phyloP scores from a whole-genome alignment of 2,329 filamentous ascomycete genomes.

The Aspergillus bombycis region DNA sequence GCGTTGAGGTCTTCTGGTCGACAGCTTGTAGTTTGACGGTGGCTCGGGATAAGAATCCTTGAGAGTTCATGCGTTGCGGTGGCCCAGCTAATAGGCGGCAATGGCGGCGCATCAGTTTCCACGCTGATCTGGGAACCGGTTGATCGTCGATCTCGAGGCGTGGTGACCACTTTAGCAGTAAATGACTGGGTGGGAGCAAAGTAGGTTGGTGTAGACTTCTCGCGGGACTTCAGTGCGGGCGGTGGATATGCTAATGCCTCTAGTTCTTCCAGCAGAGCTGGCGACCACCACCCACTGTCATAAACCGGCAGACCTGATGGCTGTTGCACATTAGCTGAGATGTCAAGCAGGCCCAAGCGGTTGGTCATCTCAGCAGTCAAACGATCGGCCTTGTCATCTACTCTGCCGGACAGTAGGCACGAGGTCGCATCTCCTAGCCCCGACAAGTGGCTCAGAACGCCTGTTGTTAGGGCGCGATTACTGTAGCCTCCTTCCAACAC shows the following conservation, averaged over 20 bases:
- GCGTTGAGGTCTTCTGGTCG: conserved; percentile 76
- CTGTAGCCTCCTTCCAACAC: conserved; percentile 96
- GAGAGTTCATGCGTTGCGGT: conserved; percentile 81
- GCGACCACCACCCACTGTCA: conserved; percentile 73
- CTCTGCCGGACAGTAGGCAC: conserved; percentile 34
- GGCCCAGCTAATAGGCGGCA: conserved; percentile 83
- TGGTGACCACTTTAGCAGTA: conserved; percentile 74
- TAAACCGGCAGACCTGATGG: conserved; percentile 48
- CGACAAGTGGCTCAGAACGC: conserved; percentile 85
- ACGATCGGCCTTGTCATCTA: conserved; percentile 36
- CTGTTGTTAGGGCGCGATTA: conserved; percentile 84
- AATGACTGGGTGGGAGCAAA: conserved; percentile 88
- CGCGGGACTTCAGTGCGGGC: conserved; percentile 59
- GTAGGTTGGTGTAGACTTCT: conserved; percentile 69
- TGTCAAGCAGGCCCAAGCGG: conserved; percentile 30
- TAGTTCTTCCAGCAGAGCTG: conserved; percentile 67
- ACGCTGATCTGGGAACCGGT: conserved; percentile 50
- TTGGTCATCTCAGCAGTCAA: conserved; percentile 64
- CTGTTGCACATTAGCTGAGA: conserved; percentile 3
- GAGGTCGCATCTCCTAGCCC: conserved; percentile 62
- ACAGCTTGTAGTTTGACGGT: conserved; percentile 75
- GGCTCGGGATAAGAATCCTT: conserved; percentile 76
- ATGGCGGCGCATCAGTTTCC: conserved; percentile 61
- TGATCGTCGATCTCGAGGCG: conserved; percentile 58
- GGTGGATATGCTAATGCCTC: conserved; percentile 62